A percentile compares a stretch with the other conserved stretches of the same genome.
These are phyloP conservation scores for Calonectria pauciramosa DNA, from an alignment of 2,329 filamentous ascomycete species.

Conservation along the genomic window DNA sequence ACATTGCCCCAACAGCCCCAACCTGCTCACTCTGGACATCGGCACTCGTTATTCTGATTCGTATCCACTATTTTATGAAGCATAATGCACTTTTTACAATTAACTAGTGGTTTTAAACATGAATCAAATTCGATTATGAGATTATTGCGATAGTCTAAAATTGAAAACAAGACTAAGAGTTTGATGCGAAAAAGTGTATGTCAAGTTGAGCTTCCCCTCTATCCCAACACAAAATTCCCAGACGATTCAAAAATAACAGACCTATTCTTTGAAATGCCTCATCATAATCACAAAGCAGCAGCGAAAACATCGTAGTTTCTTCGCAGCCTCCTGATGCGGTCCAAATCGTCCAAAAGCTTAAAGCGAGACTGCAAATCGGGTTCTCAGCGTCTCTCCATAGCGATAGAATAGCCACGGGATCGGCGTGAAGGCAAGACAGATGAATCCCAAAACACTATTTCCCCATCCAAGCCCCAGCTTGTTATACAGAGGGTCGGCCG, in stretches of 20 bases:
- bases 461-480: slow-evolving; percentile 61
- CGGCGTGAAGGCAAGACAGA: slow-evolving; percentile 42
- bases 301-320: background rate
- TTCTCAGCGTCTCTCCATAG: slow-evolving; percentile 8
- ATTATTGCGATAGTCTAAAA: background rate
- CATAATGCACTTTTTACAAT: no score
- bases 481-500: slow-evolving; percentile 56
- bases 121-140: no score
- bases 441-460: slow-evolving; percentile 46
- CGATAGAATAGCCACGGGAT: slow-evolving; percentile 5
- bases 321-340: background rate
- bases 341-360: background rate
- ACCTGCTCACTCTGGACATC: background rate
- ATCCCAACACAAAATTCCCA: background rate
- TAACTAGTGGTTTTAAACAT: no score
- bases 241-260: background rate
- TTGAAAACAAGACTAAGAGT: background rate
- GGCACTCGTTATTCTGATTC: background rate
- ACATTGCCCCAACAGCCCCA: background rate
- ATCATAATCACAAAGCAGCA: background rate
- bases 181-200: background rate
- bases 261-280: background rate
- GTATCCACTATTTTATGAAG: background rate
- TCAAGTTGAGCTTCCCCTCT: background rate
- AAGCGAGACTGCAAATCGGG: background rate